A percentile compares a stretch with the other conserved stretches of the same genome.
Conservation (phyloP, 306 rosid species). For the Abrus precatorius region DNA sequence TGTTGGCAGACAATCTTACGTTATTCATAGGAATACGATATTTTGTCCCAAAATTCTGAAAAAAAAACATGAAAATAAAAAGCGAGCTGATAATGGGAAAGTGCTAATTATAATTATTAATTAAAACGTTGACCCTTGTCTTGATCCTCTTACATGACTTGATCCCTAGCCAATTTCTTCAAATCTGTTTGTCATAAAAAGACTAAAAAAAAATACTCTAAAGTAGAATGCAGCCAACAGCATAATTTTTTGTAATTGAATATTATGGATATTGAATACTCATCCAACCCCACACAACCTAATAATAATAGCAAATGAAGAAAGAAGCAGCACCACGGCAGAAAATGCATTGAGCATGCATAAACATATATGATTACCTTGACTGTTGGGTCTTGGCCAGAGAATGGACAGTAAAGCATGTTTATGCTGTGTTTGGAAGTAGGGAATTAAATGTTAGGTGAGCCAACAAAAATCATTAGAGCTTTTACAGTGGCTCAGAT, state of each 20-base stretch:
- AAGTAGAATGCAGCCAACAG: slow-evolving; percentile 35
- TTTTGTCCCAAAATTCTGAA: slow-evolving; percentile 9
- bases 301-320: slow-evolving; percentile 40
- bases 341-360: slow-evolving; percentile 51
- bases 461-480: slow-evolving; percentile 39
- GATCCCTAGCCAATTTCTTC: slow-evolving; percentile 34
- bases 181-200: slow-evolving; percentile 20
- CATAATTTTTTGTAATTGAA: slow-evolving; percentile 16
- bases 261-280: slow-evolving; percentile 30
- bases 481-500: slow-evolving; percentile 33
- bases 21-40: slow-evolving; percentile 10
- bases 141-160: slow-evolving; percentile 13
- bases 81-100: slow-evolving; percentile 34
- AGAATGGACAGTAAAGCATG: slow-evolving; percentile 39
- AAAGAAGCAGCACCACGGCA: slow-evolving; percentile 48
- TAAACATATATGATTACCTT: slow-evolving; percentile 49
- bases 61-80: neutral
- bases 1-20: slow-evolving; percentile 28
- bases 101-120: slow-evolving; percentile 26
- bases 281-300: slow-evolving; percentile 45
- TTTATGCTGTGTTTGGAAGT: slow-evolving; percentile 34
- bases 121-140: slow-evolving; percentile 19
- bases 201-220: slow-evolving; percentile 8
- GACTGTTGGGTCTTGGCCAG: slow-evolving; percentile 39
- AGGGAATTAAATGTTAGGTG: slow-evolving; percentile 47